Conservation (phyloP, 306 rosid species). For the Sicyos edulis region DNA sequence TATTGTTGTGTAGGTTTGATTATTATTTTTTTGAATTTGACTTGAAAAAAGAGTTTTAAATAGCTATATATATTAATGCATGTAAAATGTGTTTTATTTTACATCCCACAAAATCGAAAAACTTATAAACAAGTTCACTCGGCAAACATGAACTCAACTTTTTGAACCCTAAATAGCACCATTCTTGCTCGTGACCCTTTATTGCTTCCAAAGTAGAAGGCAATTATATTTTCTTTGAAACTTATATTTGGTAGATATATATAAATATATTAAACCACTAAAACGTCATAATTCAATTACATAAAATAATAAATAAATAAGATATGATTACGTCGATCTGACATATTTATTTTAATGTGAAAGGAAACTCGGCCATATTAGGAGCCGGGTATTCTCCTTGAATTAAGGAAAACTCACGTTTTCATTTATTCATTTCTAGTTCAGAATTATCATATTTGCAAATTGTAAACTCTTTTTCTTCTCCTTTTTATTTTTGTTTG, state of each 20-base stretch:
- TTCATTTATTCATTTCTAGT: not conserved
- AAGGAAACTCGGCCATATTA: not conserved
- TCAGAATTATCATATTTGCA: too few species aligned
- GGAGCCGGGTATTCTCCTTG: not conserved
- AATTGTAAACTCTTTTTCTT: too few species aligned
- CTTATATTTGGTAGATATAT: not conserved
- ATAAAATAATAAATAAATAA: not conserved
- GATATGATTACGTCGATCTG: not conserved
- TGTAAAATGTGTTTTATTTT: not conserved
- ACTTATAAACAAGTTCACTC: not conserved
- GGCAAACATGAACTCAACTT: not conserved
- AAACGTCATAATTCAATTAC: not conserved
- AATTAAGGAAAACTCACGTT: conserved; percentile 3
- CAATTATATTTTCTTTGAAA: not conserved
- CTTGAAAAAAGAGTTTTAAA: too few species aligned
- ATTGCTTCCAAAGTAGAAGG: not conserved
- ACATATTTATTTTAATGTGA: not conserved
- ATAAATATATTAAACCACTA: not conserved
- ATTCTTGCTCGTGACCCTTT: conserved; percentile 1
- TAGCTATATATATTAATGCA: too few species aligned
- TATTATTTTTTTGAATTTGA: too few species aligned
- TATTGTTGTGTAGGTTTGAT: too few species aligned
- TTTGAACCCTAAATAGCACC: not conserved
- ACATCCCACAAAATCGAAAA: not conserved
- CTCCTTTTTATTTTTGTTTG: too few species aligned